These are phyloP conservation scores for Fusarium cyanostomum DNA, from an alignment of 2,329 filamentous ascomycete species.

Conservation along the genomic window DNA sequence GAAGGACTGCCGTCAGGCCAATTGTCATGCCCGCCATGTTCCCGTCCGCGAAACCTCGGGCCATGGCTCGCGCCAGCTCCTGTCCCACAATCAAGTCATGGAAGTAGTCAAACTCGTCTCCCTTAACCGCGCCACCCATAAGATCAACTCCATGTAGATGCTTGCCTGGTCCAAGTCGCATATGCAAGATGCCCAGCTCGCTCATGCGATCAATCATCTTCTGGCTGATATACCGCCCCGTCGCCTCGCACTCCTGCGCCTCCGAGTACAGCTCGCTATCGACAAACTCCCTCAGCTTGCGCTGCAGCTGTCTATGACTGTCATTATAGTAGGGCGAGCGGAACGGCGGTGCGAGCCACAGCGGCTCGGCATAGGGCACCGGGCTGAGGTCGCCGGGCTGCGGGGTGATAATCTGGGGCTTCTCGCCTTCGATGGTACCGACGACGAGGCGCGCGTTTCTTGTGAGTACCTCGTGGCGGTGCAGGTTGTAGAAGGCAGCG, in stretches of 20 bases:
- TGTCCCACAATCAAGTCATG: conserved; percentile 82
- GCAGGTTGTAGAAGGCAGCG: conserved; percentile 87
- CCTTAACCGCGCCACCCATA: conserved; percentile 74
- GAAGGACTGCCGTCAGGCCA: conserved; percentile 79
- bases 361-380: conserved; percentile 85
- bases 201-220: conserved; percentile 82
- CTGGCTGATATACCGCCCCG: conserved; percentile 75
- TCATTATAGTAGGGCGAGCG: conserved; percentile 84
- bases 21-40: conserved; percentile 91
- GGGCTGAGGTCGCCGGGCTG: conserved; percentile 75
- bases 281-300: conserved; percentile 76
- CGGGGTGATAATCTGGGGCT: conserved; percentile 75
- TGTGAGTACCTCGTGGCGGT: conserved; percentile 86
- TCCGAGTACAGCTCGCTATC: conserved; percentile 77
- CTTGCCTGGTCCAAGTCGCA: conserved; percentile 84
- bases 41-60: conserved; percentile 85
- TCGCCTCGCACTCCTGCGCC: conserved; percentile 78
- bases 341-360: conserved; percentile 83
- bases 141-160: conserved; percentile 78
- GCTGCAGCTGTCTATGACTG: conserved; percentile 73
- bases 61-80: conserved; percentile 75
- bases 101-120: conserved; percentile 87
- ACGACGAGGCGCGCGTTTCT: conserved; percentile 81
- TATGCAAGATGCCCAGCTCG: conserved; percentile 77
- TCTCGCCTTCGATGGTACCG: conserved; percentile 79